phyloP scores from a whole-genome alignment of 495 filamentous ascomycete genomes.

The Gamarada debralockiae region DNA sequence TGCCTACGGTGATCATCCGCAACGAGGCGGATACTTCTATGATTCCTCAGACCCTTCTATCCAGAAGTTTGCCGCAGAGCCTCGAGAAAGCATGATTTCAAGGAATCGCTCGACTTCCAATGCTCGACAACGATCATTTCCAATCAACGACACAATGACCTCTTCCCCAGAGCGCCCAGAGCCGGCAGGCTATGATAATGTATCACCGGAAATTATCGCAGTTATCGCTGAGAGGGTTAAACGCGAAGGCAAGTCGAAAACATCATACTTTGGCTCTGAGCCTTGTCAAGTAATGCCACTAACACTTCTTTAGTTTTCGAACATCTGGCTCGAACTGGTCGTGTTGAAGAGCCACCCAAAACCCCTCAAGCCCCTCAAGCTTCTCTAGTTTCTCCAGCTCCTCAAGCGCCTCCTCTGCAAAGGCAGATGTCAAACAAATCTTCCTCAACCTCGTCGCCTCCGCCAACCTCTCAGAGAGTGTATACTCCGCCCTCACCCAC shows the following conservation, averaged over 20 bases:
- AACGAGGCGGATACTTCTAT: neutral
- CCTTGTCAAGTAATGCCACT: constrained; percentile 8
- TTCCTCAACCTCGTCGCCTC: constrained; percentile 23
- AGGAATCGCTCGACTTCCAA: constrained; percentile 4
- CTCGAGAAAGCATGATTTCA: constrained; percentile 9
- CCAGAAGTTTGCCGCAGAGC: constrained; percentile 14
- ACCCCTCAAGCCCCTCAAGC: neutral
- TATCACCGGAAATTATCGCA: constrained; percentile 26
- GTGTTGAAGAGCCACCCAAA: constrained; percentile 12
- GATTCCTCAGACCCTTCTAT: neutral
- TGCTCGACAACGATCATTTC: constrained; percentile 11
- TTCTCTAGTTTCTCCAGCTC: constrained; percentile 19
- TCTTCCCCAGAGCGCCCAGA: constrained; percentile 9
- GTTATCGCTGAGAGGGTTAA: constrained; percentile 21
- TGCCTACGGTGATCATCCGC: no score
- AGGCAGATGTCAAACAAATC: constrained; percentile 19
- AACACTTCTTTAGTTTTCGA: constrained; percentile 16
- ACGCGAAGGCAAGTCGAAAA: constrained; percentile 22
- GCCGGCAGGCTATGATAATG: neutral
- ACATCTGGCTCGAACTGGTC: constrained; percentile 24
- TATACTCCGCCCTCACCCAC: constrained; percentile 24
- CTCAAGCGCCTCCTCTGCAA: constrained; percentile 13
- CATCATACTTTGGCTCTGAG: neutral
- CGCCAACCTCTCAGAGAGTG: constrained; percentile 18
- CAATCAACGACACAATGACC: constrained; percentile 15